Conservation (phyloP, 2,329 filamentous ascomycete species). For the Sclerotinia nivalis region DNA sequence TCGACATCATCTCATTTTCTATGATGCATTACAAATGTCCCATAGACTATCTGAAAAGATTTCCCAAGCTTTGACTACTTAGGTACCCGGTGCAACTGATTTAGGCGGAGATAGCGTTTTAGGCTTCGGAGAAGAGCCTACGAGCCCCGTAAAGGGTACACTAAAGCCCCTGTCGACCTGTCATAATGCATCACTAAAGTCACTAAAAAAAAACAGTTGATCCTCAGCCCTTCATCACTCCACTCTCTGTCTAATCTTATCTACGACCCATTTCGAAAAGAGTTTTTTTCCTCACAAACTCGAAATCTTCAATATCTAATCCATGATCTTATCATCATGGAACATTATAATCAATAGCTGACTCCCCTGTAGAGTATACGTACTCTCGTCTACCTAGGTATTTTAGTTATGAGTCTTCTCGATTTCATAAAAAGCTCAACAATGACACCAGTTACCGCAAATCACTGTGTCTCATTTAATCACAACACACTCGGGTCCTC, state of each 20-base stretch:
- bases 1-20: neutral
- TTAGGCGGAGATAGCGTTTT: conserved; percentile 16
- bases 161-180: neutral
- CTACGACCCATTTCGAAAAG: neutral
- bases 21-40: neutral
- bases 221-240: neutral
- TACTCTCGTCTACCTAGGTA: neutral
- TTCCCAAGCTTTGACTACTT: conserved; percentile 6
- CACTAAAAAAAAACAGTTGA: neutral
- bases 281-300: neutral
- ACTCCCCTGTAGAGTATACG: neutral
- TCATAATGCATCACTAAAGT: conserved; percentile 5
- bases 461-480: neutral
- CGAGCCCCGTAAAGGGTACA: neutral
- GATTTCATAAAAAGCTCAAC: neutral
- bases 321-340: neutral
- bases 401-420: neutral
- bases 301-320: neutral
- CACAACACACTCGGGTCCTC: conserved; percentile 1
- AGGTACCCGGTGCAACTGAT: neutral
- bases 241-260: neutral
- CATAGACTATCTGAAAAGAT: neutral
- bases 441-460: conserved; percentile 1
- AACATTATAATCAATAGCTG: neutral
- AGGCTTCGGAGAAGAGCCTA: conserved; percentile 14